phyloP scores from a whole-genome alignment of 306 rosid genomes.

The Quercus berberidifolia region DNA sequence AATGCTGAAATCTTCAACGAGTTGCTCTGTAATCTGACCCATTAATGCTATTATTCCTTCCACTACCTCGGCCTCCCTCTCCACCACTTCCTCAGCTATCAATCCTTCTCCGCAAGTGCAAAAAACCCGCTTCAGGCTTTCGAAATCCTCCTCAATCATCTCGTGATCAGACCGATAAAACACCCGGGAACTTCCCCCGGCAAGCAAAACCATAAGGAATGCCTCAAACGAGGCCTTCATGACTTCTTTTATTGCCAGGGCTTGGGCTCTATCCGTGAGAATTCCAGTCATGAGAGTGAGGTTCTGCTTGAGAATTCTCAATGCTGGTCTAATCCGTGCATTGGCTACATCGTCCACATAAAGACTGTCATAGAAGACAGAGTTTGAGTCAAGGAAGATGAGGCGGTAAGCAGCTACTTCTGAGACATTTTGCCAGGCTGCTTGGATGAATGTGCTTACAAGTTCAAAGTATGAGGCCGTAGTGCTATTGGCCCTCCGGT shows the following conservation, averaged over 20 bases:
- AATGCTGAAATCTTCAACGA: slow-evolving; percentile 80
- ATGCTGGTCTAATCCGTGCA: slow-evolving; percentile 64
- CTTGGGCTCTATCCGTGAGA: slow-evolving; percentile 67
- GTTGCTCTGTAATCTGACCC: slow-evolving; percentile 70
- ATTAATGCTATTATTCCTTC: slow-evolving; percentile 71
- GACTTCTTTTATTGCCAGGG: slow-evolving; percentile 77
- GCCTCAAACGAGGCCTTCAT: slow-evolving; percentile 89
- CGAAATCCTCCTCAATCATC: slow-evolving; percentile 73
- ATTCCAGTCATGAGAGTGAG: slow-evolving; percentile 64
- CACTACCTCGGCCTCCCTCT: slow-evolving; percentile 67
- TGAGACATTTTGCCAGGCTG: slow-evolving; percentile 67
- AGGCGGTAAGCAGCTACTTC: slow-evolving; percentile 90
- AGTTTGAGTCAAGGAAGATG: slow-evolving; percentile 75
- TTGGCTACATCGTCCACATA: slow-evolving; percentile 60
- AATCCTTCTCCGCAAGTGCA: slow-evolving; percentile 80
- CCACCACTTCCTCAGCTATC: slow-evolving; percentile 63
- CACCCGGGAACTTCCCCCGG: slow-evolving; percentile 75
- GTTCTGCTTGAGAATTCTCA: slow-evolving; percentile 71
- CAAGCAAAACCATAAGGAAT: slow-evolving; percentile 82
- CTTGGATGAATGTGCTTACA: slow-evolving; percentile 37
- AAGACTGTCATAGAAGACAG: slow-evolving; percentile 71
- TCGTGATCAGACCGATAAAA: slow-evolving; percentile 51
- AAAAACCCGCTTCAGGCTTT: slow-evolving; percentile 61
- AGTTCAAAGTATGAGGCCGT: slow-evolving; percentile 56
- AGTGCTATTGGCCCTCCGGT: slow-evolving; percentile 23